phyloP scores from a whole-genome alignment of 2,329 filamentous ascomycete genomes.

The Dactylellina drechsleri region DNA sequence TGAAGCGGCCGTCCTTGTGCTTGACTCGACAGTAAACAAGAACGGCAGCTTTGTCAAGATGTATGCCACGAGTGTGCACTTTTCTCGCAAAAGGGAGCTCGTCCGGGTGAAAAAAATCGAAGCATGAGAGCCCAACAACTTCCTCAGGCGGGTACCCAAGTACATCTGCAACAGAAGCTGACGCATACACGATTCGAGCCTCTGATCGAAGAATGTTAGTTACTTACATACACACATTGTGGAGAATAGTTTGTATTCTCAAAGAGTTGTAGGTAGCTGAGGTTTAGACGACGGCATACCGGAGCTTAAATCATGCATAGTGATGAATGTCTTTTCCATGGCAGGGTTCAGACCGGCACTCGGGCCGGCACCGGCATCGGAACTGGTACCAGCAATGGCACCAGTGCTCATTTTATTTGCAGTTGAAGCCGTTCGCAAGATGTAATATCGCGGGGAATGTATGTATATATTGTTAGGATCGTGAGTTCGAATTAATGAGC shows the following conservation, averaged over 20 bases:
- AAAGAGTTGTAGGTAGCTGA: conserved; percentile 9
- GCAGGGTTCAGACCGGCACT: neutral
- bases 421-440: neutral
- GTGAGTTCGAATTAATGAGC: neutral
- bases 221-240: conserved; percentile 27
- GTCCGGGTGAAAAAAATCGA: conserved; percentile 86
- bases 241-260: neutral
- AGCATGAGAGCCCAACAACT: conserved; percentile 78
- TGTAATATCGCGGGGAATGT: neutral
- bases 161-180: conserved; percentile 83
- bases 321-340: conserved; percentile 90
- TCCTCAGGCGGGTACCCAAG: conserved; percentile 81
- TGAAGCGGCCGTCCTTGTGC: conserved; percentile 75
- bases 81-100: conserved; percentile 79
- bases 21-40: conserved; percentile 80
- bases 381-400: too few species aligned
- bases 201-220: conserved; percentile 63
- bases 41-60: conserved; percentile 84
- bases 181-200: conserved; percentile 82
- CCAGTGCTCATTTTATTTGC: too few species aligned
- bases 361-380: too few species aligned
- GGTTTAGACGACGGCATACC: conserved; percentile 44
- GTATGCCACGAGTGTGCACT: conserved; percentile 77
- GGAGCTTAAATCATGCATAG: conserved; percentile 78
- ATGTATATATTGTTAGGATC: neutral